Percentiles rank a stretch among this genome's conserved stretches.
phyloP scores from a whole-genome alignment of 495 filamentous ascomycete species.

The Lophiostoma macrostomum region DNA sequence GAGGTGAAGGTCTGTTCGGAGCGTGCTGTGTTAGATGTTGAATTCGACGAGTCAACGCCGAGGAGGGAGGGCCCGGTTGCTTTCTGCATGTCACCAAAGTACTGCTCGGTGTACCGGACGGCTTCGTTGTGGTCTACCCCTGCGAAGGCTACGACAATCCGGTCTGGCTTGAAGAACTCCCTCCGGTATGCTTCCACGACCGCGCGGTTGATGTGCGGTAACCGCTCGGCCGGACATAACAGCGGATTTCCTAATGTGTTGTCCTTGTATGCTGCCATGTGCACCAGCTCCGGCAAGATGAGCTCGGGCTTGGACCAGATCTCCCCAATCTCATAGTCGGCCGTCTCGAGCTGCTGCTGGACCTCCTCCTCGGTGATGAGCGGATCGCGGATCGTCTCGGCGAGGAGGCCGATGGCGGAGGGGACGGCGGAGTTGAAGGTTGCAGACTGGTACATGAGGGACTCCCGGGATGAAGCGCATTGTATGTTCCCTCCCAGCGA shows the following conservation, averaged over 20 bases:
- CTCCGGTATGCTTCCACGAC: constrained; percentile 76
- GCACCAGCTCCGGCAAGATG: constrained; percentile 90
- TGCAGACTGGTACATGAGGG: constrained; percentile 97
- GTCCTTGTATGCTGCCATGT: constrained; percentile 89
- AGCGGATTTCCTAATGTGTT: constrained; percentile 95
- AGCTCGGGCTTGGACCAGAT: constrained; percentile 98
- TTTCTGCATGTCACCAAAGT: constrained; percentile 85
- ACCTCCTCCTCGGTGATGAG: constrained; percentile 89
- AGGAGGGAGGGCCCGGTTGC: constrained; percentile 50
- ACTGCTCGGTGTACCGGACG: constrained; percentile 71
- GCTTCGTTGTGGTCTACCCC: constrained; percentile 82
- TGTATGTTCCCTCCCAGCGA: constrained; percentile 91
- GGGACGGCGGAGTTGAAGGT: constrained; percentile 95
- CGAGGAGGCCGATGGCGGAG: constrained; percentile 76
- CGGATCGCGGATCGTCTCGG: constrained; percentile 91
- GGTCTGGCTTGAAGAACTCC: constrained; percentile 81
- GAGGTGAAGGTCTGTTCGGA: constrained; percentile 45
- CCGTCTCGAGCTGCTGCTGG: constrained; percentile 77
- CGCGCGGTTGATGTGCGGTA: constrained; percentile 69
- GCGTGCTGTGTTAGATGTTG: constrained; percentile 14
- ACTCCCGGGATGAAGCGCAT: constrained; percentile 91
- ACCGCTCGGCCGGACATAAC: constrained; percentile 81
- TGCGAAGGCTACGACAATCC: constrained; percentile 92
- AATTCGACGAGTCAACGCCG: constrained; percentile 10
- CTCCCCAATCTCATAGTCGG: constrained; percentile 91